Evolutionary conservation across 208 protist genomes (phyloP), one percentile per base, ranked within the genome.

Genomic region (Acanthamoeba sp.): DNA sequence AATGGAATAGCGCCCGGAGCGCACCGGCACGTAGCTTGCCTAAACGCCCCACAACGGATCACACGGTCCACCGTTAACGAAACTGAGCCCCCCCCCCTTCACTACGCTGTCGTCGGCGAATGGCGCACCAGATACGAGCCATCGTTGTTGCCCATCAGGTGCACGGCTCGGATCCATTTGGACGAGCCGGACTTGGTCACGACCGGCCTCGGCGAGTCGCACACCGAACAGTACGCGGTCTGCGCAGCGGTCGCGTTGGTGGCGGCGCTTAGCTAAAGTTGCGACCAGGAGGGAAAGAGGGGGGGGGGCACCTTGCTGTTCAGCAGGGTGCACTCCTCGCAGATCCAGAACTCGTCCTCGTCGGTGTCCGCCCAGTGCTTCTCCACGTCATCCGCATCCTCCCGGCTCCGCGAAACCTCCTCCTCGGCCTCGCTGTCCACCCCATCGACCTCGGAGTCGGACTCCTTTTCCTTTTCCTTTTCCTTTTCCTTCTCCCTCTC

Each of bases 101-200:
- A n/a, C 22, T 62, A 27, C 20, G 55, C 20, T 62, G 55, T 24
- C 24, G 55, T 16, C 55, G 20, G 36, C 20, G 36, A 20, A 9
- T 73, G 20, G 5, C 7, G 69, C 4, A 78, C 69, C 32, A 78
- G 36, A 22, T 78, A 78, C 5, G 69, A 38, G 69, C 69, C 69
- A 2, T 78, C 69, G 69, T 78, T 78, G 69, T 78, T 78, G 69
- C 69, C 69, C 69, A 78, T 3, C 38, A 78, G 38, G 38, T 78
- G 69, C 24, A 78, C 36, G 10, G 69, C 69, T 20, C 38, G 29
- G 16, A 78, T 78, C 69, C 69, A 78, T 18, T 45, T 22, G 69
- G 69, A 78, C 10, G 69, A 78, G 18, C 69, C 69, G 24, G 69
- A 78, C 7, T 32, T 78, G 69, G 69, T 78, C 18, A 78, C 22